phyloP scores from a whole-genome alignment of 2,329 filamentous ascomycete species.

The Fusarium sp. region DNA sequence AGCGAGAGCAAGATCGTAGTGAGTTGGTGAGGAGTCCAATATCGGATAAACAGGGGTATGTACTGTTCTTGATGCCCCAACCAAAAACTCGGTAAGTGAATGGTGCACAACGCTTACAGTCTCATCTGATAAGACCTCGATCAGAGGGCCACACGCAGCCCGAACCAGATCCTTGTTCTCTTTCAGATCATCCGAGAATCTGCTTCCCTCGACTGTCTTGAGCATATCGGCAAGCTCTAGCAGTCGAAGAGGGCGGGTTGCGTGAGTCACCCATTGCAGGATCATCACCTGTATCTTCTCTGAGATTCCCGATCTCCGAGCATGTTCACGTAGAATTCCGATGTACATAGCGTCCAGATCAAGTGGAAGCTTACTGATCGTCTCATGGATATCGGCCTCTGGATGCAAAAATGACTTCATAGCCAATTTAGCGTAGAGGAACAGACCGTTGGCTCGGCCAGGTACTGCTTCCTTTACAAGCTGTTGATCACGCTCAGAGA shows the following conservation, averaged over 20 bases:
- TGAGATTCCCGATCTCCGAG: slow-evolving; percentile 18
- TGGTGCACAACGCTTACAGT: slow-evolving; percentile 35
- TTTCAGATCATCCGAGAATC: not conserved
- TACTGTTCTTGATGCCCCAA: slow-evolving; percentile 7
- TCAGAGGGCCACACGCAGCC: slow-evolving; percentile 28
- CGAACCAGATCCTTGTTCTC: slow-evolving; percentile 24
- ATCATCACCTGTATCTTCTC: slow-evolving; percentile 22
- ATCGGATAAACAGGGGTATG: slow-evolving; percentile 9
- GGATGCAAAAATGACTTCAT: slow-evolving; percentile 32
- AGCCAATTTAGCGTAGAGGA: slow-evolving; percentile 36
- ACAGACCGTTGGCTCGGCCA: slow-evolving; percentile 32
- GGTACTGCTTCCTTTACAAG: slow-evolving; percentile 26
- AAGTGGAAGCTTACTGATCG: slow-evolving; percentile 10
- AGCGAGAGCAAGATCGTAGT: slow-evolving; percentile 20
- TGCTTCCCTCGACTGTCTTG: not conserved
- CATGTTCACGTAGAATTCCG: slow-evolving; percentile 21
- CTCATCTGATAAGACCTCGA: slow-evolving; percentile 33
- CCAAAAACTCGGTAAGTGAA: slow-evolving; percentile 34
- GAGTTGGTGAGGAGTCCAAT: slow-evolving; percentile 14
- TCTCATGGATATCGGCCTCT: not conserved
- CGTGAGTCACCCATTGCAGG: slow-evolving; percentile 28
- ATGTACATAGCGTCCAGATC: slow-evolving; percentile 30
- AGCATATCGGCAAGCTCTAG: slow-evolving; percentile 35
- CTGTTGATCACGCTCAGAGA: slow-evolving; percentile 28
- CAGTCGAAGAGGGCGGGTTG: slow-evolving; percentile 28